phyloP scores from a whole-genome alignment of 805 yeast genomes.

The Ogataea glucozyma region DNA sequence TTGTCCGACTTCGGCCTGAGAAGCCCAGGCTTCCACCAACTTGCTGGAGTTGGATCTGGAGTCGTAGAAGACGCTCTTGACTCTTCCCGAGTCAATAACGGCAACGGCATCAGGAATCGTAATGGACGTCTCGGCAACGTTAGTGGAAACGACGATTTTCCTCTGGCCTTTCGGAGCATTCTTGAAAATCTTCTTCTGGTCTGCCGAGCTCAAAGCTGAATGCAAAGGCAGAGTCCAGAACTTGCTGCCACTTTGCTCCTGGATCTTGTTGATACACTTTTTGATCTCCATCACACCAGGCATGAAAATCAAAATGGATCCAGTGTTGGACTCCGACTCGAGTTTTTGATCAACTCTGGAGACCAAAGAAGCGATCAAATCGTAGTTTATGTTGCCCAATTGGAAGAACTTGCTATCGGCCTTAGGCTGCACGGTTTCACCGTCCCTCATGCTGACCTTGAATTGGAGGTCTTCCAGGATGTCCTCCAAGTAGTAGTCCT shows the following conservation, averaged over 20 bases:
- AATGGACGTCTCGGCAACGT: slow-evolving; percentile 95
- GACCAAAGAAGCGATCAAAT: slow-evolving; percentile 62
- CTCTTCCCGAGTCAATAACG: slow-evolving; percentile 85
- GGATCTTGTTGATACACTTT: slow-evolving; percentile 51
- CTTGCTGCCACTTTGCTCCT: slow-evolving; percentile 8
- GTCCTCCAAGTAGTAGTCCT: slow-evolving; percentile 71
- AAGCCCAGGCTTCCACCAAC: slow-evolving; percentile 80
- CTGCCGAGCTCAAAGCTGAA: slow-evolving; percentile 80
- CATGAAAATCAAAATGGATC: slow-evolving; percentile 80
- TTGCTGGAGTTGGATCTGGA: slow-evolving; percentile 65
- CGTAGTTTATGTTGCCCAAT: slow-evolving; percentile 71
- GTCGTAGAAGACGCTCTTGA: slow-evolving; percentile 75
- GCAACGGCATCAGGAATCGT: slow-evolving; percentile 95
- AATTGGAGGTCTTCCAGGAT: slow-evolving; percentile 61
- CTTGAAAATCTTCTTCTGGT: slow-evolving; percentile 76
- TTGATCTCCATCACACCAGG: slow-evolving; percentile 92
- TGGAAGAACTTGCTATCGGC: slow-evolving; percentile 68
- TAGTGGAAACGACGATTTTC: slow-evolving; percentile 86
- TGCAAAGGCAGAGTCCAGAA: slow-evolving; percentile 73
- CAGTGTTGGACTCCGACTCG: slow-evolving; percentile 42
- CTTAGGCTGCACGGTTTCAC: slow-evolving; percentile 51
- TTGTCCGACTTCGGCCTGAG: slow-evolving; percentile 85
- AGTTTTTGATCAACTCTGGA: slow-evolving; percentile 52
- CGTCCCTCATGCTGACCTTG: slow-evolving; percentile 39
- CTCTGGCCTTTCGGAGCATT: slow-evolving; percentile 54